Evolutionary conservation across 805 yeast species (phyloP), one percentile per base, ranked within the genome.

Genomic region (Kodamaea nitidulidarum): DNA sequence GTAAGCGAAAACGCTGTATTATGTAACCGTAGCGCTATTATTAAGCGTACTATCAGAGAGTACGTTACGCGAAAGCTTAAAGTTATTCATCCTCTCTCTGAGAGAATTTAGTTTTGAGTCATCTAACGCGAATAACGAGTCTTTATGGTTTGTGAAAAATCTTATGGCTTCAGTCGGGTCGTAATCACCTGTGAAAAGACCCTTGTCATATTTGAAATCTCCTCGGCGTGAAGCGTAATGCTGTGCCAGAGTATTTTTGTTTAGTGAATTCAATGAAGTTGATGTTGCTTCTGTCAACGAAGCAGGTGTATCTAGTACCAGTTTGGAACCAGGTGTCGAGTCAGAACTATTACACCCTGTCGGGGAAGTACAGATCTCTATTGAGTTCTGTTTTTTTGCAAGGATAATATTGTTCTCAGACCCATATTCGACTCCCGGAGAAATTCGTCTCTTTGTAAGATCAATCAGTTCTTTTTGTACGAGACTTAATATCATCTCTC

Each of bases 131-230:
- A 48, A 55, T 7, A 39, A 31, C 2, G 36, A 26, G 29, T 42
- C 33, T 21, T 41, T 39, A 16, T 44, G 35, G 9, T 30, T 21
- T 10, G 27, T 38, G 22, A 44, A 45, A 17, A 35, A 31, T 5
- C 30, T 27, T n/a, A 53, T 29, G 11, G 47, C 35, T 11, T 42
- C 32, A 4, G 26, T 25, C 1, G 63, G 57, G 42, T 60, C 52
- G 39, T 54, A 64, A 33, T 64, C 70, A 16, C 48, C 47, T 10
- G 45, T 44, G 33, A 52, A 54, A n/a, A 59, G 36, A 2, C 67
- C 67, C 4, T 44, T 35, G 2, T 47, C 38, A 36, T 49, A 54
- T 32, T 56, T 47, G 36, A 60, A 60, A 7, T 38, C 33, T 22
- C 28, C 33, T 15, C 36, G 33, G 16, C 27, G 26, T 5, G 27